A percentile compares a stretch with the other conserved stretches of the same genome.
Conservation (phyloP, 331 rosid species). For the Stylosanthes scabra region DNA sequence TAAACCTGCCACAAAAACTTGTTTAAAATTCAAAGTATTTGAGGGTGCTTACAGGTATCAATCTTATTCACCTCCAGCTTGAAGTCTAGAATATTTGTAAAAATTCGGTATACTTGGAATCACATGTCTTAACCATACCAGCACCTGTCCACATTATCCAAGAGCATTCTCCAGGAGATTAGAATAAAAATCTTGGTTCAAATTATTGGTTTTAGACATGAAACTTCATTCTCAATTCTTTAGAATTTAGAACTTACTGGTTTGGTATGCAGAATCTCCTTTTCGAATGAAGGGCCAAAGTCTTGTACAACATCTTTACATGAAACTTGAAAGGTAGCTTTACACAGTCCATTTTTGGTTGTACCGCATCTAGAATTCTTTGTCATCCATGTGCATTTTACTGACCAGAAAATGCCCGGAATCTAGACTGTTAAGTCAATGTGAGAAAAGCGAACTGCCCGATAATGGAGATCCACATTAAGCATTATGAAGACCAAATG, state of each 20-base stretch:
- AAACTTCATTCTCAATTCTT: neutral
- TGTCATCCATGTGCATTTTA: neutral
- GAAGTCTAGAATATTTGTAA: neutral
- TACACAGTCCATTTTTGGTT: neutral
- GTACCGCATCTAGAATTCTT: conserved; percentile 17
- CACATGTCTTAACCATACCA: neutral
- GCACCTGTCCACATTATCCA: conserved; percentile 1
- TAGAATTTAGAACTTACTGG: conserved; percentile 39
- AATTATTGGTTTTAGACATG: neutral
- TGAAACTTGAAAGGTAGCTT: neutral
- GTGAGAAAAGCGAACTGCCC: conserved; percentile 19
- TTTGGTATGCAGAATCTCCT: conserved; percentile 45
- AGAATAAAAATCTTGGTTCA: conserved; percentile 49
- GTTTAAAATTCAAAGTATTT: neutral
- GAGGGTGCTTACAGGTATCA: neutral
- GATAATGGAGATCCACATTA: neutral
- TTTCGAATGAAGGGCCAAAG: conserved; percentile 38
- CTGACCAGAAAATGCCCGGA: conserved; percentile 3
- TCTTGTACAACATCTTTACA: neutral
- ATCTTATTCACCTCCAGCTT: neutral
- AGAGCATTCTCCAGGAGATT: conserved; percentile 68
- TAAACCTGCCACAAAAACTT: neutral
- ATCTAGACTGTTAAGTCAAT: neutral
- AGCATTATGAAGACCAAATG: conserved; percentile 31
- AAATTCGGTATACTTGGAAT: neutral